Percentiles rank a stretch among this genome's conserved stretches.
phyloP scores from a whole-genome alignment of 1,284 basidiomycete species.

The Testicularia cyperi region DNA sequence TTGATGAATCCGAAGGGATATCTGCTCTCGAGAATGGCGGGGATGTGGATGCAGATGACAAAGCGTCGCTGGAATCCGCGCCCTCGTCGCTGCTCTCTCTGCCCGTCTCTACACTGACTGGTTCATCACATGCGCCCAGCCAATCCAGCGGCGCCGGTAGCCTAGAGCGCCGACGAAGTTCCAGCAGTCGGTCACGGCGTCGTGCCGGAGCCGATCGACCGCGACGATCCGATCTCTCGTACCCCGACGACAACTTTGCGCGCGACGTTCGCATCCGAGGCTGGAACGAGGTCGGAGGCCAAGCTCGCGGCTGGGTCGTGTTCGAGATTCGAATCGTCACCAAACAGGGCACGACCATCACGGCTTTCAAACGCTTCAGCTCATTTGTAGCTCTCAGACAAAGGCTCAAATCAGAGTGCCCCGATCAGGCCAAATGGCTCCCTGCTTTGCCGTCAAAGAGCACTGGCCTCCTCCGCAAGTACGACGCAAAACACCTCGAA shows the following conservation, averaged over 20 bases:
- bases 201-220: neutral
- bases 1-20: too few species aligned
- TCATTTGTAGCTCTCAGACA: slow-evolving; percentile 35
- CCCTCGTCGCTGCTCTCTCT: slow-evolving; percentile 31
- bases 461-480: slow-evolving; percentile 46
- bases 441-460: slow-evolving; percentile 41
- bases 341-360: slow-evolving; percentile 35
- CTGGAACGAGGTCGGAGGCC: slow-evolving; percentile 48
- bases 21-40: neutral
- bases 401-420: slow-evolving; percentile 13
- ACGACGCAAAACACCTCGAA: slow-evolving; percentile 46
- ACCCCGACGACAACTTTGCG: slow-evolving; percentile 16
- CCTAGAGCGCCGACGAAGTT: slow-evolving; percentile 20
- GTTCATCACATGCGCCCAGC: slow-evolving; percentile 18
- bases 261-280: slow-evolving; percentile 44
- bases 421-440: slow-evolving; percentile 24
- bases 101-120: slow-evolving; percentile 28
- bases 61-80: slow-evolving; percentile 22
- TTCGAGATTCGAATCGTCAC: slow-evolving; percentile 46
- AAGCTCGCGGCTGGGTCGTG: slow-evolving; percentile 49
- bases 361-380: slow-evolving; percentile 34
- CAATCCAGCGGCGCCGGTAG: slow-evolving; percentile 3
- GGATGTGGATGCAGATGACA: slow-evolving; percentile 10
- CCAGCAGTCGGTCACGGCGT: neutral
- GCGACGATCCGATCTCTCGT: neutral